Conservation (phyloP, 257 asterid genomes). For the Jaltomata sinuosa region DNA sequence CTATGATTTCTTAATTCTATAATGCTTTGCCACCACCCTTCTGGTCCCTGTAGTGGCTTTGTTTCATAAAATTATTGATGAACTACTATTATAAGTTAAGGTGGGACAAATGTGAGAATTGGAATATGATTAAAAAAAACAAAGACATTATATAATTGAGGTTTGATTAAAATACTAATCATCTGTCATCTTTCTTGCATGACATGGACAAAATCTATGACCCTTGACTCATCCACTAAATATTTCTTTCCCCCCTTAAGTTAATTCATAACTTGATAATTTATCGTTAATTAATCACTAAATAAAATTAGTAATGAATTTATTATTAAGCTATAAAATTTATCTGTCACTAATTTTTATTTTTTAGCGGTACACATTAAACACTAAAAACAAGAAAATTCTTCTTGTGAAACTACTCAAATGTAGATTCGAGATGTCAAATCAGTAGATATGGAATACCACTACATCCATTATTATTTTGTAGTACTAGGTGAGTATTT, state of each 20-base stretch:
- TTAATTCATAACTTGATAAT: background rate
- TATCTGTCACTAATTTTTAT: background rate
- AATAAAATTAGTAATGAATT: background rate
- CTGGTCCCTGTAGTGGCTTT: slow-evolving; percentile 12
- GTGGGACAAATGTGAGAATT: background rate
- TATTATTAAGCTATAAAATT: background rate
- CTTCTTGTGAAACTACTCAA: background rate
- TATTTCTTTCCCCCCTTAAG: background rate
- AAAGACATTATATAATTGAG: background rate
- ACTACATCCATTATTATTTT: background rate
- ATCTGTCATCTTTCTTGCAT: background rate
- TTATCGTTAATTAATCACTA: background rate
- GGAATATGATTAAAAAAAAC: background rate
- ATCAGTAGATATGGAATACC: background rate
- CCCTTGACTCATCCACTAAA: slow-evolving; percentile 24
- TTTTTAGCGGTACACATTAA: background rate
- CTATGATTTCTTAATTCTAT: slow-evolving; percentile 37
- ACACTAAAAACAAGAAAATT: background rate
- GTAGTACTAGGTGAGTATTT: background rate
- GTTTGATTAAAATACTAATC: slow-evolving; percentile 5
- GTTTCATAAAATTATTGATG: background rate
- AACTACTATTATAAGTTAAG: background rate
- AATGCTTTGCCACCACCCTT: slow-evolving; percentile 37
- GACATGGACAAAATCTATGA: slow-evolving; percentile 17
- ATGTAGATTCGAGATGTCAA: background rate